Evolutionary conservation across 2,329 filamentous ascomycete species (phyloP), one percentile per base, ranked within the genome.

Genomic region (Curvularia hawaiiensis): DNA sequence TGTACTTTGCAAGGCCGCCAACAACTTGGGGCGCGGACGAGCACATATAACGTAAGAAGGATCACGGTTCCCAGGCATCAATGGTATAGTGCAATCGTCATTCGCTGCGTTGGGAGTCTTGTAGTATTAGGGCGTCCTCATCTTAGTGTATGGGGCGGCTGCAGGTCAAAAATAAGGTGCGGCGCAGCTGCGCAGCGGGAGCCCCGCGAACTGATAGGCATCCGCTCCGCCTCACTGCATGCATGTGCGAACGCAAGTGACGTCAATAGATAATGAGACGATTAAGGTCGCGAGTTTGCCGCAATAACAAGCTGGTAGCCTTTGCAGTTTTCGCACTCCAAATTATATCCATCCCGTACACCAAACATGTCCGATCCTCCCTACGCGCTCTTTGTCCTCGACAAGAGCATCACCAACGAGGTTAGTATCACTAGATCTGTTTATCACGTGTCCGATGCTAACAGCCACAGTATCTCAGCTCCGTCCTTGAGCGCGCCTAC

Each of bases 311-410:
- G 18, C 22, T 18, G 39, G 39, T 22, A 41, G 39, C 39, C 39
- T 41, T 24, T 41, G 39, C 39, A 41, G 39, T 18, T 41, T 41
- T 41, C 39, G 39, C 22, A 41, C 39, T 41, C 39, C 18, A 41
- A 41, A 41, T 41, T 7, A 41, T 22, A 41, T 24, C 39, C 9
- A 20, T 41, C 39, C 39, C 44, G 26, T n/a, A 38, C 30, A 22
- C 49, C 28, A 31, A 30, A 48, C 30, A 28, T 54, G 4, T 38
- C 24, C 16, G 22, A 41, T 9, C 43, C 60, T 43, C 60, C 54
- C 33, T 62, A 54, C 22, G 50, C 57, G 26, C 51, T 62, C 22
- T 62, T 62, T 24, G 51, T 62, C 14, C 45, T 54, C 35, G 50
- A 52, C 33, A 50, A 55, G 16, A 22, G 41, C 46, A 60, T 62